phyloP scores from a whole-genome alignment of 2,329 filamentous ascomycete species.

The Paracamarosporium sp. region DNA sequence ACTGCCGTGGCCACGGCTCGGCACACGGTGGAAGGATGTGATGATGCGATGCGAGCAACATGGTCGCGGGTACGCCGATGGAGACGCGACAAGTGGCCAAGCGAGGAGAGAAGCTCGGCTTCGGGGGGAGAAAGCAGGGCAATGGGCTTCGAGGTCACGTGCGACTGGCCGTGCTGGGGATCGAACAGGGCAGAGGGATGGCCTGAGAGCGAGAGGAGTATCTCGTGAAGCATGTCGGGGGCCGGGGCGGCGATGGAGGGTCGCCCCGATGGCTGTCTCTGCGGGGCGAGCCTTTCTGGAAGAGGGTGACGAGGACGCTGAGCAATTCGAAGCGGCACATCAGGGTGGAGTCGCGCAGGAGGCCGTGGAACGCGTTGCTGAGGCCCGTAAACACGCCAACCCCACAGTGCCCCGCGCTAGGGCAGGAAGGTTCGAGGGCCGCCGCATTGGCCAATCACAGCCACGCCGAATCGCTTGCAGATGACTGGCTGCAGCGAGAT shows the following conservation, averaged over 20 bases:
- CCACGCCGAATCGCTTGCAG: not conserved
- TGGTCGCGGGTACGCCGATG: constrained; percentile 75
- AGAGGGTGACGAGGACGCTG: constrained; percentile 38
- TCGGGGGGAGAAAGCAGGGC: constrained; percentile 76
- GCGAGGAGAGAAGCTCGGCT: constrained; percentile 77
- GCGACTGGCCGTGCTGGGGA: constrained; percentile 48
- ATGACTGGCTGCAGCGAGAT: not conserved
- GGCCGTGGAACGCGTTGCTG: constrained; percentile 6
- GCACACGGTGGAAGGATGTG: constrained; percentile 82
- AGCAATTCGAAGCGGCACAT: constrained; percentile 49
- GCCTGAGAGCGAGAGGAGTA: constrained; percentile 93
- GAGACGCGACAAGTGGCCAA: constrained; percentile 78
- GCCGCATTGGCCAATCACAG: constrained; percentile 7
- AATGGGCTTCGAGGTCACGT: constrained; percentile 47
- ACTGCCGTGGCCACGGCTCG: constrained; percentile 85
- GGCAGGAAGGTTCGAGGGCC: constrained; percentile 1
- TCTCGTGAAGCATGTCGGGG: constrained; percentile 90
- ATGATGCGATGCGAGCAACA: constrained; percentile 70
- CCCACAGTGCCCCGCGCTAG: constrained; percentile 9
- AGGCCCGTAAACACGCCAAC: constrained; percentile 8
- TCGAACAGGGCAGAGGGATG: constrained; percentile 89
- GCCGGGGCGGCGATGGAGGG: constrained; percentile 23
- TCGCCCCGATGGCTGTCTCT: constrained; percentile 15
- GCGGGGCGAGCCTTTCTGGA: constrained; percentile 29
- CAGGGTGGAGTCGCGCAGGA: not conserved